These are phyloP conservation scores for Akanthomyces lecanii DNA, from an alignment of 2,329 filamentous ascomycete genomes.

Conservation along the genomic window DNA sequence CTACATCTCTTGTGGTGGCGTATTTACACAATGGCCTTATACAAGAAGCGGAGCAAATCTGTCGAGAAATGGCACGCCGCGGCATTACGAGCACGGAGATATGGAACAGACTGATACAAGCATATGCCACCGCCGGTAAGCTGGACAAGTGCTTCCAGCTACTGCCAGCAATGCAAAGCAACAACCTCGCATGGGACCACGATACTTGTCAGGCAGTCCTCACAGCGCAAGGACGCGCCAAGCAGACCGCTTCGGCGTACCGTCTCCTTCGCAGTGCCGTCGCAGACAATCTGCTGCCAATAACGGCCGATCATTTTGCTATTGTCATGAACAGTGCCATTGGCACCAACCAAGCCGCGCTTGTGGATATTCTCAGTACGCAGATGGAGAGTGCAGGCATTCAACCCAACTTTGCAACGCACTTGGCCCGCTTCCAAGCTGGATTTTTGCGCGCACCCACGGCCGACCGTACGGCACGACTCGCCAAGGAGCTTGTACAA, in stretches of 20 bases:
- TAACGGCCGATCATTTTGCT: conserved; percentile 46
- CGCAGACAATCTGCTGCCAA: conserved; percentile 41
- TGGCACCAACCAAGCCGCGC: conserved; percentile 38
- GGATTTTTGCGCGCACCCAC: conserved; percentile 27
- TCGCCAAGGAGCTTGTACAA: conserved; percentile 28
- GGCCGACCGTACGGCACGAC: conserved; percentile 23
- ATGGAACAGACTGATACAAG: conserved; percentile 74
- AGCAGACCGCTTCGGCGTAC: conserved; percentile 47
- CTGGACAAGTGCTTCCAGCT: conserved; percentile 46
- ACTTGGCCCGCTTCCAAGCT: conserved; percentile 41
- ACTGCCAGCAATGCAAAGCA: conserved; percentile 45
- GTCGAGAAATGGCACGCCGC: conserved; percentile 47
- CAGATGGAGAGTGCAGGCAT: conserved; percentile 42
- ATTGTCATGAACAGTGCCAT: conserved; percentile 51
- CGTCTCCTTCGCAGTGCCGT: conserved; percentile 43
- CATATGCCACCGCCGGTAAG: conserved; percentile 60
- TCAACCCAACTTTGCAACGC: conserved; percentile 38
- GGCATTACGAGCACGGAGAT: conserved; percentile 54
- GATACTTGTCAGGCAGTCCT: conserved; percentile 49
- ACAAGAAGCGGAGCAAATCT: conserved; percentile 35
- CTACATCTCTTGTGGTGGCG: conserved; percentile 62
- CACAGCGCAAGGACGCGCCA: conserved; percentile 44
- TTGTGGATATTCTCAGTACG: conserved; percentile 33
- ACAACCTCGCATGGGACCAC: conserved; percentile 43
- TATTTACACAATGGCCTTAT: conserved; percentile 47